Base-by-base conservation (phyloP, 768 basidiomycete species). In the Russula emetica region DNA sequence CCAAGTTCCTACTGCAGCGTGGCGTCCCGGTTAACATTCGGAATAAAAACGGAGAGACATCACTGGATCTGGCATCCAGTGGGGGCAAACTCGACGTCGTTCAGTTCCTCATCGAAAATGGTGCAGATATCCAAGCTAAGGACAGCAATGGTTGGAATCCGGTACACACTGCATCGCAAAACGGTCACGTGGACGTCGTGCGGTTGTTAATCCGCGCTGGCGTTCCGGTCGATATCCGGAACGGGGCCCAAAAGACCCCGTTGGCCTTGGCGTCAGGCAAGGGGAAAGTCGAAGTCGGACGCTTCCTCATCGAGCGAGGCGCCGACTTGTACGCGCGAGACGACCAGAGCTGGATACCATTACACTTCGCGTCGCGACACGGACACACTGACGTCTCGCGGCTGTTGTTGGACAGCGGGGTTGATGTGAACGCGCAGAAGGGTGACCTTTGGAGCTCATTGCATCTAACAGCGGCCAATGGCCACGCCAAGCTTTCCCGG, bases 61-160 rank as follows among this genome's bases (percentile, higher is more conserved):
- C 52, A 9, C 10, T 64, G 28, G 26, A 38, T 14, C 14, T 64
- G 1, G 63, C 58, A 40, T 53, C 63, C 1, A 16, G n/a, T 3
- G 47, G n/a, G 6, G 58, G 58, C 22, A 54, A 47, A 10, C 30
- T 65, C 30, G 40, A 57, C 5, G 32, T 65, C 11, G 60, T 28
- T 14, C 47, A 30, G 5, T 52, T 65, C 28, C 30, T 65, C 7
- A 38, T 62, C 18, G 49, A 56, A 8, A n/a, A 22, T 5, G 63
- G 52, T 0, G 44, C 52, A 2, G 34, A 60, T 40, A 5, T 47
- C 13, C 26, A 64, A 5, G n/a, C 20, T 8, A 22, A 40, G 4
- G 53, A 45, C 53, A 36, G 24, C 6, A 22, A 38, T 2, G 24
- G 24, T 4, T 47, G 51, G 34, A 58, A 28, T 22, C n/a, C 62